Conservation (phyloP, 2,329 filamentous ascomycete genomes). For the Aspergillus alliaceus region DNA sequence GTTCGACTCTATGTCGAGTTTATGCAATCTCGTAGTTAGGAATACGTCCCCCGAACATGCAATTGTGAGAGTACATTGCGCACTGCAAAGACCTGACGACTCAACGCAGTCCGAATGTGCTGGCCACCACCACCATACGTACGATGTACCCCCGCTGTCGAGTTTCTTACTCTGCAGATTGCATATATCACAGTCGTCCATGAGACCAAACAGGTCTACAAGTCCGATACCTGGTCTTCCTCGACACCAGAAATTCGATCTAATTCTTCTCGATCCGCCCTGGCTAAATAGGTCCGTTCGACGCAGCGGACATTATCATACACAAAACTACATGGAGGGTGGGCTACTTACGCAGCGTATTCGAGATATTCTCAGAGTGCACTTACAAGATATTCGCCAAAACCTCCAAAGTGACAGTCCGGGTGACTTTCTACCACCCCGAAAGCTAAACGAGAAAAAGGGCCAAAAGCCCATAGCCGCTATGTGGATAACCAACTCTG, state of each 20-base stretch:
- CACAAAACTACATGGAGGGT: conserved; percentile 30
- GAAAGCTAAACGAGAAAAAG: background rate
- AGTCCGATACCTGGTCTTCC: conserved; percentile 28
- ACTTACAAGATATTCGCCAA: conserved; percentile 33
- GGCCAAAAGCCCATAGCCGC: conserved; percentile 43
- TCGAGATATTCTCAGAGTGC: conserved; percentile 44
- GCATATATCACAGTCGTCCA: conserved; percentile 20
- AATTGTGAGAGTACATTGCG: conserved; percentile 12
- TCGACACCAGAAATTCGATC: conserved; percentile 49
- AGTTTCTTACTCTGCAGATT: conserved; percentile 47
- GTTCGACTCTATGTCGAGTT: conserved; percentile 24
- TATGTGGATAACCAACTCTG: conserved; percentile 64
- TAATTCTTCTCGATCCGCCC: conserved; percentile 63
- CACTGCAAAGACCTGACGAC: background rate
- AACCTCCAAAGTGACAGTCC: background rate
- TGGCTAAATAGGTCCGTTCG: conserved; percentile 64
- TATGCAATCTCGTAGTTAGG: conserved; percentile 26
- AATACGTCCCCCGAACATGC: conserved; percentile 29
- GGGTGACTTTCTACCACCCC: background rate
- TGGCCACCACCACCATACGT: conserved; percentile 14
- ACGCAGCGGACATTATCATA: conserved; percentile 51
- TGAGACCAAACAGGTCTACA: background rate
- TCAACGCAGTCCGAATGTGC: background rate
- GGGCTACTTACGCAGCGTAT: conserved; percentile 34
- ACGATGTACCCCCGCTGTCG: conserved; percentile 51